These are phyloP conservation scores for Plasmodium falciparum DNA, from an alignment of 169 alveolate genomes.

Conservation along the genomic window DNA sequence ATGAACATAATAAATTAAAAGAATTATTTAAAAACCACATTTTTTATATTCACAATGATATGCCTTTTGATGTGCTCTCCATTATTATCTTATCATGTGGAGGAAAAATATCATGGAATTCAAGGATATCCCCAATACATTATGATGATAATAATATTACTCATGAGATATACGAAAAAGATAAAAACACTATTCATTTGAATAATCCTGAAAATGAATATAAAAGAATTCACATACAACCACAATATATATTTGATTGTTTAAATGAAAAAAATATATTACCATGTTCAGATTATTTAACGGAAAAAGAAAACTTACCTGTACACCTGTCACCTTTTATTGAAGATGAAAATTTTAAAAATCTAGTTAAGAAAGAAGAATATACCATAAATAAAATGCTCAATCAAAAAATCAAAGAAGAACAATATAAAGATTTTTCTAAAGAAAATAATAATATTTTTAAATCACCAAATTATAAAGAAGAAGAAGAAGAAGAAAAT, in stretches of 20 bases:
- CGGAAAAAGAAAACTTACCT: constrained; percentile 92
- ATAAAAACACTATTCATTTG: constrained; percentile 28
- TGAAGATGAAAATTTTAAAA: constrained; percentile 69
- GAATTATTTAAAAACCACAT: constrained; percentile 42
- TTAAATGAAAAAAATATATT: constrained; percentile 89
- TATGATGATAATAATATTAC: constrained; percentile 21
- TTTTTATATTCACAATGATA: constrained; percentile 50
- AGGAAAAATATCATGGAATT: constrained; percentile 43
- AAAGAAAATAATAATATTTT: background rate
- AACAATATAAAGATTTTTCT: background rate
- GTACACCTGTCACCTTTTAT: constrained; percentile 97
- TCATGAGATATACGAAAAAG: constrained; percentile 58
- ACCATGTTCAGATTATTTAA: constrained; percentile 92
- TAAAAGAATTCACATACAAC: constrained; percentile 89
- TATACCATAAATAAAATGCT: constrained; percentile 46
- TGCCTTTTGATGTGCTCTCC: constrained; percentile 50
- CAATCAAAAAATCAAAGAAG: constrained; percentile 1
- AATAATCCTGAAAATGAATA: constrained; percentile 79
- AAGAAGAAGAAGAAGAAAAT: constrained; percentile 1
- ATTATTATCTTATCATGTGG: constrained; percentile 56
- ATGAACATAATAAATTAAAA: constrained; percentile 10
- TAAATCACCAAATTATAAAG: background rate
- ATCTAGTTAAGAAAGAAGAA: constrained; percentile 63
- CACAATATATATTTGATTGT: constrained; percentile 96
- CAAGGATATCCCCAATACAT: constrained; percentile 10